Percentiles rank a stretch among this genome's conserved stretches.
These are phyloP conservation scores for Ophiostoma fasciatum DNA, from an alignment of 2,329 filamentous ascomycete species.

Conservation along the genomic window DNA sequence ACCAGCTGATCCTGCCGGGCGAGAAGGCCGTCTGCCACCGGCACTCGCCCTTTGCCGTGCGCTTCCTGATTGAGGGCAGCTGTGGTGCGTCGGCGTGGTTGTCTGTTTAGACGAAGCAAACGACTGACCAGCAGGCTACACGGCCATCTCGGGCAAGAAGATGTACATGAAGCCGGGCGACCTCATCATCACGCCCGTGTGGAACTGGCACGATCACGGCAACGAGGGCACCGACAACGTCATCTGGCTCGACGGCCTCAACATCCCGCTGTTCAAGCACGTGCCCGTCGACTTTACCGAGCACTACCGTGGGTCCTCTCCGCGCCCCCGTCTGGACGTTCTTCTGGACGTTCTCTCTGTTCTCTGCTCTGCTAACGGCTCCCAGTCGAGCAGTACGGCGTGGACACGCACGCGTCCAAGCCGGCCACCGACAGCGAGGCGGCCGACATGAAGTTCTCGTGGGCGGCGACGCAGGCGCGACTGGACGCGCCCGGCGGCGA, in stretches of 20 bases:
- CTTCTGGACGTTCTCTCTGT: too few relatives aligned
- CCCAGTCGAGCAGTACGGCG: constrained; percentile 18
- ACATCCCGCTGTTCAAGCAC: constrained; percentile 35
- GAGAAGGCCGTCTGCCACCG: constrained; percentile 40
- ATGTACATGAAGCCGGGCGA: constrained; percentile 37
- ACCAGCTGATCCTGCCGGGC: constrained; percentile 41
- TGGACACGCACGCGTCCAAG: constrained; percentile 2
- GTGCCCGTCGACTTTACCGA: constrained; percentile 39
- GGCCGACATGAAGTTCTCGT: constrained; percentile 17
- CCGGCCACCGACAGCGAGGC: constrained; percentile 23
- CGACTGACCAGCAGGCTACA: constrained; percentile 30
- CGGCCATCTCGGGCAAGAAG: constrained; percentile 38
- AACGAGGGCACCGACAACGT: constrained; percentile 39
- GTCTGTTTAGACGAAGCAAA: background rate
- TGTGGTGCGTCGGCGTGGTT: background rate
- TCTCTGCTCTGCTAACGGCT: background rate
- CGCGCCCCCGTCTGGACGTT: too few relatives aligned
- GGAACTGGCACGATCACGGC: constrained; percentile 46
- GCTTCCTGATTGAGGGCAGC: constrained; percentile 41
- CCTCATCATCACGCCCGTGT: constrained; percentile 40
- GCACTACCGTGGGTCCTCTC: constrained; percentile 20
- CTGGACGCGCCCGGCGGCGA: constrained; percentile 21
- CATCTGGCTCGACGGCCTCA: constrained; percentile 43
- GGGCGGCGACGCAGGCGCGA: constrained; percentile 10
- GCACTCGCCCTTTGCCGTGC: constrained; percentile 39